These are phyloP conservation scores for Scutellaria barbata DNA, from an alignment of 257 asterid species.

Conservation along the genomic window DNA sequence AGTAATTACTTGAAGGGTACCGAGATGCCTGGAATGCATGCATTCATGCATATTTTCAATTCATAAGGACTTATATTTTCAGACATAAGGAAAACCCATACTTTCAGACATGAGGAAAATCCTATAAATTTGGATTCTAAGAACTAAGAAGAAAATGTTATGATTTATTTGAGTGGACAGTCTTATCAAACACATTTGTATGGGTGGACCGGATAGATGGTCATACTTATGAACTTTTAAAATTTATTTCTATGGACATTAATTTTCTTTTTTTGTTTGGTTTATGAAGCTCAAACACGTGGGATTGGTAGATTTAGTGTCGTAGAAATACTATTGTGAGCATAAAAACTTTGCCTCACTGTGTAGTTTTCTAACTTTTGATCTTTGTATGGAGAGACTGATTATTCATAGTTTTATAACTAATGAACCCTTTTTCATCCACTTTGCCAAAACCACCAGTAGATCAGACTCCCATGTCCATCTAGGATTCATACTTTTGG, in stretches of 20 bases:
- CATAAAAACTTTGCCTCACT: neutral
- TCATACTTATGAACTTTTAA: neutral
- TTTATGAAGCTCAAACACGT: neutral
- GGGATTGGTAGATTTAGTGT: neutral
- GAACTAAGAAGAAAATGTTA: too few species aligned
- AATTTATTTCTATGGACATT: neutral
- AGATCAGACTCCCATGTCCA: neutral
- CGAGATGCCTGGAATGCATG: too few species aligned
- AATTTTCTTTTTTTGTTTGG: neutral
- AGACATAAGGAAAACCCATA: too few species aligned
- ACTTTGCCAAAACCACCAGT: neutral
- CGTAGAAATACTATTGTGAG: neutral
- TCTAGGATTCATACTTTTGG: neutral
- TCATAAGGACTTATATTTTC: too few species aligned
- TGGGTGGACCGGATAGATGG: neutral
- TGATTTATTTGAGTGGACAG: too few species aligned
- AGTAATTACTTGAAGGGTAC: too few species aligned
- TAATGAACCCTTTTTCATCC: neutral
- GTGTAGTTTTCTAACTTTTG: neutral
- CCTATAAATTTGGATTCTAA: too few species aligned
- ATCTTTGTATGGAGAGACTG: slow-evolving; percentile 1
- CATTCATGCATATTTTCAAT: neutral
- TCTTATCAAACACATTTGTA: neutral
- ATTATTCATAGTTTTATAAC: neutral
- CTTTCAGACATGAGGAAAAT: too few species aligned